These are phyloP conservation scores for Gloeopeniophorella convolvens DNA, from an alignment of 768 basidiomycete species.

Conservation along the genomic window DNA sequence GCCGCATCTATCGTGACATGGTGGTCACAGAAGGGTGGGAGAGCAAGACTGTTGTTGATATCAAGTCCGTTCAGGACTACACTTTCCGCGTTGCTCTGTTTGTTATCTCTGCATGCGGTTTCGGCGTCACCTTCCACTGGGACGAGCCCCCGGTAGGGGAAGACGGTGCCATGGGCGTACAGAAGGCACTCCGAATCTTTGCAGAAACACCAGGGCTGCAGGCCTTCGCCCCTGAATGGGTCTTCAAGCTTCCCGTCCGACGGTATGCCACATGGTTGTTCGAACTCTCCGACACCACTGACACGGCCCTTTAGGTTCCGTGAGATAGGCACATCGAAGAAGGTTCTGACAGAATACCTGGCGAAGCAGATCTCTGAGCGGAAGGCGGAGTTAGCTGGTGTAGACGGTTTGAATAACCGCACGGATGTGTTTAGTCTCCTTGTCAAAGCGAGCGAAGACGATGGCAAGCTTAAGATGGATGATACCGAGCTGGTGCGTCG, in stretches of 20 bases:
- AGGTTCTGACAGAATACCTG: conserved; percentile 9
- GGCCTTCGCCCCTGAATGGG: conserved; percentile 1
- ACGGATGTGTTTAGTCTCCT: conserved; percentile 19
- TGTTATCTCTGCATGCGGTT: conserved; percentile 21
- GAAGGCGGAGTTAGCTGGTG: conserved; percentile 6
- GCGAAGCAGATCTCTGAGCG: conserved; percentile 11
- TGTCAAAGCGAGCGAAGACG: conserved; percentile 18
- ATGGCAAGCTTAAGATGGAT: conserved; percentile 2
- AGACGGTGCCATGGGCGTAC: conserved; percentile 9
- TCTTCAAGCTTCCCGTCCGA: conserved; percentile 6
- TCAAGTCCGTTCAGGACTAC: conserved; percentile 15
- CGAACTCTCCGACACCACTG: not conserved
- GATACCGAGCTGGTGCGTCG: conserved; percentile 18
- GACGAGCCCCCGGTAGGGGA: conserved; percentile 5
- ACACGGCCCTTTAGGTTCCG: not conserved
- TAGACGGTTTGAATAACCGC: not conserved
- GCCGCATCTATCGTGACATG: conserved; percentile 19
- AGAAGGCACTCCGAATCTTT: conserved; percentile 6
- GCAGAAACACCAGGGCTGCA: not conserved
- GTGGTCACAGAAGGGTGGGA: conserved; percentile 16
- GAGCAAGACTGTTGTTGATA: conserved; percentile 1
- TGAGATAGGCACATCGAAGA: not conserved
- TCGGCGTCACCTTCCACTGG: conserved; percentile 16
- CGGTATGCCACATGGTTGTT: not conserved
- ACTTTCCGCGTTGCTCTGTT: conserved; percentile 20